These are phyloP conservation scores for Vaucheria bursata DNA, from an alignment of 352 stramenopile species.

Conservation along the genomic window DNA sequence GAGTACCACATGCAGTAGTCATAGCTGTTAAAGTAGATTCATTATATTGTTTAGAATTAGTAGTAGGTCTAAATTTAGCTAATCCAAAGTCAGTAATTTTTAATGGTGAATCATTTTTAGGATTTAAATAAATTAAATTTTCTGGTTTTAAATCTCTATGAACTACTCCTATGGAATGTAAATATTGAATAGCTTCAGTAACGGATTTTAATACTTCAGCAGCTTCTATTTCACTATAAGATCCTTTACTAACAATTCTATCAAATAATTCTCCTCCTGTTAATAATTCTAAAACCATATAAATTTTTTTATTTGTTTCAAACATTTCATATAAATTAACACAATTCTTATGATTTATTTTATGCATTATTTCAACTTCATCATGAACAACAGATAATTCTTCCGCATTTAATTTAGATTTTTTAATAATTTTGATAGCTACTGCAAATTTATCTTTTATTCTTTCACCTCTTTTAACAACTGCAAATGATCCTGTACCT, in stretches of 20 bases:
- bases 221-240: slow-evolving; percentile 75
- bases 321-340: too few relatives aligned
- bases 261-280: slow-evolving; percentile 49
- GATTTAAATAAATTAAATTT: slow-evolving; percentile 87
- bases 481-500: too few relatives aligned
- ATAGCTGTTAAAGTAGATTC: background rate
- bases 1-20: background rate
- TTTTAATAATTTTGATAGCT: too few relatives aligned
- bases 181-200: too few relatives aligned
- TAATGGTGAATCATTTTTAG: slow-evolving; percentile 54
- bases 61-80: slow-evolving; percentile 49
- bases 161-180: background rate
- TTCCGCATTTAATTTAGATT: too few relatives aligned
- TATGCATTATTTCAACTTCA: too few relatives aligned
- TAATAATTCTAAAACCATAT: slow-evolving; percentile 87
- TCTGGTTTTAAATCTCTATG: slow-evolving; percentile 95
- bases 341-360: too few relatives aligned
- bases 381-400: too few relatives aligned
- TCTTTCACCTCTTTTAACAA: too few relatives aligned
- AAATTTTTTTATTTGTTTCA: too few relatives aligned
- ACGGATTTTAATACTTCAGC: slow-evolving; percentile 62
- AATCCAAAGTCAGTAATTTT: slow-evolving; percentile 99
- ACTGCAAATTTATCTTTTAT: too few relatives aligned
- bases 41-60: background rate
- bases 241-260: slow-evolving; percentile 57